phyloP scores from a whole-genome alignment of 352 stramenopile genomes.

The Globisporangium parvum region DNA sequence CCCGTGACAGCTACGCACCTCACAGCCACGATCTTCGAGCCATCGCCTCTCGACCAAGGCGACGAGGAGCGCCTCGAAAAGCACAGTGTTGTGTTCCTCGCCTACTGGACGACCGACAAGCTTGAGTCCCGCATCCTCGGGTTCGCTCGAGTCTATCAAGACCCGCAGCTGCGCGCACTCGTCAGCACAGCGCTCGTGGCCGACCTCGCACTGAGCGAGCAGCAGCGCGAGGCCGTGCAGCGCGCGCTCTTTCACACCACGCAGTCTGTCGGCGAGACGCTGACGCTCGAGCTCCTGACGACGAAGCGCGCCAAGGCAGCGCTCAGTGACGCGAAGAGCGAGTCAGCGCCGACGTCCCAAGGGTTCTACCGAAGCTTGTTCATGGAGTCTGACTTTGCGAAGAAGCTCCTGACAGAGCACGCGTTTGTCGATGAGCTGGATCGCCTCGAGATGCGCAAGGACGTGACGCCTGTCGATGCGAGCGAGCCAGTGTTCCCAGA shows the following conservation, averaged over 20 bases:
- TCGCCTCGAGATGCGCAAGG: slow-evolving; percentile 7
- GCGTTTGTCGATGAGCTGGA: background rate
- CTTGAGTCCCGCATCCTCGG: background rate
- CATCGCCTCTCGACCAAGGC: background rate
- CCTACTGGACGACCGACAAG: background rate
- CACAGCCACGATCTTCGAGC: background rate
- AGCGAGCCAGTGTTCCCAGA: background rate
- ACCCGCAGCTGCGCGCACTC: background rate
- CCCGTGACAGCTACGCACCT: background rate
- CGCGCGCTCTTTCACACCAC: background rate
- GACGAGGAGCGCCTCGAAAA: background rate
- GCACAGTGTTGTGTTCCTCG: slow-evolving; percentile 1
- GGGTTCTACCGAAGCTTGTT: background rate
- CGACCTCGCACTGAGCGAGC: background rate
- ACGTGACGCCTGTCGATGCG: background rate
- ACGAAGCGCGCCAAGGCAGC: background rate
- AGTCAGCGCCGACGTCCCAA: background rate
- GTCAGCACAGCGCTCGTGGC: background rate
- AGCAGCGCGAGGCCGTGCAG: background rate
- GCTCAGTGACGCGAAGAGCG: background rate
- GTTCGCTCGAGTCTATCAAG: slow-evolving; percentile 1
- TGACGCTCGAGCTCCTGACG: background rate
- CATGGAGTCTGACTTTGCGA: background rate
- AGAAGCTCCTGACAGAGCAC: background rate
- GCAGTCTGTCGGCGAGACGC: background rate